These are phyloP conservation scores for Chloranthus sessilifolius DNA, from an alignment of 164 flowering plant species.

Conservation along the genomic window DNA sequence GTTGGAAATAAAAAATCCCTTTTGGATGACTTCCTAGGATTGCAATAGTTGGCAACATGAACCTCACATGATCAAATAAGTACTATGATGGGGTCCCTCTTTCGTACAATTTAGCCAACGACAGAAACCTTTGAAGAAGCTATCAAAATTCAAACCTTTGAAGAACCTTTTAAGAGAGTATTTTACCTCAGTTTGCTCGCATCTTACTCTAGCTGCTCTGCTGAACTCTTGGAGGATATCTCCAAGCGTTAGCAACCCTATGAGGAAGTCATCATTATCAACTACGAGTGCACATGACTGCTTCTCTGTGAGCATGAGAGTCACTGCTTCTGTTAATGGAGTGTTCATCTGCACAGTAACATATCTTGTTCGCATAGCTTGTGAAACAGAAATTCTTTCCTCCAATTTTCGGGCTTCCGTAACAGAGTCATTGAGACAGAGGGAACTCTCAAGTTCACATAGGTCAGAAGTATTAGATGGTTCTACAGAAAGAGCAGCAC, in stretches of 20 bases:
- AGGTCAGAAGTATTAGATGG: constrained; percentile 31
- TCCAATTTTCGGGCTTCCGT: constrained; percentile 27
- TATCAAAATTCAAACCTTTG: background rate
- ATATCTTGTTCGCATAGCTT: constrained; percentile 79
- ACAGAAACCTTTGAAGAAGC: background rate
- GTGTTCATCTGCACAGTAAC: constrained; percentile 52
- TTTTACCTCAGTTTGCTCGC: constrained; percentile 34
- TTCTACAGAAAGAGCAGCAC: constrained; percentile 12
- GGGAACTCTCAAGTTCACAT: constrained; percentile 74
- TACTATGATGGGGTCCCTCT: background rate
- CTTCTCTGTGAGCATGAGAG: constrained; percentile 72
- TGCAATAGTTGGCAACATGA: background rate
- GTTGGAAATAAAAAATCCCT: too few species aligned
- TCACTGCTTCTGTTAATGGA: constrained; percentile 52
- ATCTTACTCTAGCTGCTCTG: constrained; percentile 28
- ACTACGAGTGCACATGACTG: constrained; percentile 78
- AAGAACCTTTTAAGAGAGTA: background rate
- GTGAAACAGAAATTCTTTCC: constrained; percentile 54
- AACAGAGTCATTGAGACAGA: constrained; percentile 46
- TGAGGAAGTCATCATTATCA: constrained; percentile 35
- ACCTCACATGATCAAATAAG: background rate
- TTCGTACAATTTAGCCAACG: background rate
- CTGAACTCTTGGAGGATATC: constrained; percentile 70
- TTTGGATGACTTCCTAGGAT: background rate
- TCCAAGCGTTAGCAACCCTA: constrained; percentile 57